Evolutionary conservation across 2,329 filamentous ascomycete species (phyloP).

Genomic region (Colletotrichum agaves): DNA sequence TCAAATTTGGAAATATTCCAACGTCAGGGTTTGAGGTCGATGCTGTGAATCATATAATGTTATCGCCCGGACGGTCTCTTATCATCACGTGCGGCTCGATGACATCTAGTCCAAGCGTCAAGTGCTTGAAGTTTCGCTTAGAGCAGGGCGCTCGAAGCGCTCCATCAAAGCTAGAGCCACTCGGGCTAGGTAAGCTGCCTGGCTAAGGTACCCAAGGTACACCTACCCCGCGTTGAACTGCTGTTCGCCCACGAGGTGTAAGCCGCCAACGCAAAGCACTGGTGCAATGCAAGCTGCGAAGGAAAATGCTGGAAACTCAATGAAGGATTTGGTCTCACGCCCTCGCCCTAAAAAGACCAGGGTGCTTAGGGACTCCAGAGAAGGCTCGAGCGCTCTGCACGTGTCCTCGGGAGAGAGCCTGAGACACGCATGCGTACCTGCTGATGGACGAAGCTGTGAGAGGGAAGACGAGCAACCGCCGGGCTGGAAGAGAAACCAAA

Average conservation of each 20-base stretch:
- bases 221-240: neutral
- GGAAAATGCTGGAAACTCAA: slow-evolving; percentile 31
- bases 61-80: neutral
- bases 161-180: neutral
- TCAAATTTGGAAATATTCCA: neutral
- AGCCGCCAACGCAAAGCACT: neutral
- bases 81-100: neutral
- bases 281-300: neutral
- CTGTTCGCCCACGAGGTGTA: too few relatives aligned
- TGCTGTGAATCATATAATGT: neutral
- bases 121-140: neutral
- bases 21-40: neutral
- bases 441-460: neutral
- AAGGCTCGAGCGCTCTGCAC: neutral
- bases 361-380: slow-evolving; percentile 18
- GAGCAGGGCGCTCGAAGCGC: neutral
- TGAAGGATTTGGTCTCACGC: slow-evolving; percentile 22
- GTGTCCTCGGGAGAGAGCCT: slow-evolving; percentile 6
- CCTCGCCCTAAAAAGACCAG: neutral
- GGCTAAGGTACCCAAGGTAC: neutral
- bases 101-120: neutral
- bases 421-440: slow-evolving; percentile 6
- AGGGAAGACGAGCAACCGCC: neutral
- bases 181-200: neutral
- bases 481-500: too few relatives aligned